Conservation (phyloP, 208 protist species). For the Plasmodiophora brassicae region DNA sequence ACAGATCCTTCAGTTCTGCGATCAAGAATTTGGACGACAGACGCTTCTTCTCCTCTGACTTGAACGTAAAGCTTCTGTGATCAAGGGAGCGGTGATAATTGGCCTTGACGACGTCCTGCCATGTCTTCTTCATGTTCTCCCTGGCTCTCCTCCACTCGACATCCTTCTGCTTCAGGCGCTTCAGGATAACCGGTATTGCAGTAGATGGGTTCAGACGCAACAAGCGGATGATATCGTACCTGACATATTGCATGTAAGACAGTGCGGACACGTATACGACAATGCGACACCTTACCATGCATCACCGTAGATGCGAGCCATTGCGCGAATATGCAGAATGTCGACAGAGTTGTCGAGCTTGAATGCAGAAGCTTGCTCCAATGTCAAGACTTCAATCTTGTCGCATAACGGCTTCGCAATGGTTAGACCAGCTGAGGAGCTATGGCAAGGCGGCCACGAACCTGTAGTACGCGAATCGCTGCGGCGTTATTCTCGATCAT, state of each 20-base stretch:
- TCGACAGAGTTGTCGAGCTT: slow-evolving; percentile 32
- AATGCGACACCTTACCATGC: background rate
- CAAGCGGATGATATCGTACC: slow-evolving; percentile 53
- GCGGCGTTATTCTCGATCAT: slow-evolving; percentile 64
- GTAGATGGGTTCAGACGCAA: slow-evolving; percentile 53
- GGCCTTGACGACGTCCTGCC: slow-evolving; percentile 60
- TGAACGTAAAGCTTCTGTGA: slow-evolving; percentile 62
- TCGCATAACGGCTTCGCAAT: slow-evolving; percentile 52
- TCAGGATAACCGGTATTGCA: slow-evolving; percentile 65
- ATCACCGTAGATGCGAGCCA: slow-evolving; percentile 59
- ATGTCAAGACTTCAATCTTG: slow-evolving; percentile 45
- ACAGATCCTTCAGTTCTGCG: slow-evolving; percentile 32
- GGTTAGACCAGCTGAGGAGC: background rate
- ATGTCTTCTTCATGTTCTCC: slow-evolving; percentile 67
- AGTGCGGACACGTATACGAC: background rate
- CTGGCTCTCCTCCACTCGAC: slow-evolving; percentile 61
- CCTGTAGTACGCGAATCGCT: slow-evolving; percentile 61
- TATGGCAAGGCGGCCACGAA: background rate
- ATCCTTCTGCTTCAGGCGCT: slow-evolving; percentile 68
- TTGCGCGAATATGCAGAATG: slow-evolving; percentile 55
- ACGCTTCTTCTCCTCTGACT: slow-evolving; percentile 64
- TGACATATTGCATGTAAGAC: background rate
- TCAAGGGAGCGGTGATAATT: slow-evolving; percentile 67
- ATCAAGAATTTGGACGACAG: slow-evolving; percentile 54
- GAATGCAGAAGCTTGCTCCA: slow-evolving; percentile 24